phyloP scores from a whole-genome alignment of 177 flowering plant species.

The Telopea speciosissima region DNA sequence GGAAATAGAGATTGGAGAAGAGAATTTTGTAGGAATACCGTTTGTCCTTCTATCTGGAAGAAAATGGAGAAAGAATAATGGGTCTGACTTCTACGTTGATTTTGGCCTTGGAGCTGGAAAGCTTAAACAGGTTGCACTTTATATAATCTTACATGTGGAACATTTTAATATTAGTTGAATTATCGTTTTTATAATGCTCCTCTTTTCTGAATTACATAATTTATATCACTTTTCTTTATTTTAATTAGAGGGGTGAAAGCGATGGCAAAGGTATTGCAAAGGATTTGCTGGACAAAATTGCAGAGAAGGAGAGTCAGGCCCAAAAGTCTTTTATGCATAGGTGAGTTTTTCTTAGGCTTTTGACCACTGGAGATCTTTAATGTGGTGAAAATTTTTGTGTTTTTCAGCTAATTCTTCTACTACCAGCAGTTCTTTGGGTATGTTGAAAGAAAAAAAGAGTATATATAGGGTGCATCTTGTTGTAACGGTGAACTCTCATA shows the following conservation, averaged over 20 bases:
- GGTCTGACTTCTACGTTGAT: constrained; percentile 74
- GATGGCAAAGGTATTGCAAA: constrained; percentile 86
- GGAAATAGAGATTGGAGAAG: constrained; percentile 64
- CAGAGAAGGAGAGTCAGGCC: constrained; percentile 81
- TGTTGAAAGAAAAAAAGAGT: too few species aligned
- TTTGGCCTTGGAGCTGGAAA: constrained; percentile 36
- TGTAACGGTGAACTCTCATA: too few species aligned
- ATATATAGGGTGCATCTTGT: too few species aligned
- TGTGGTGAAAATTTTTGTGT: background rate
- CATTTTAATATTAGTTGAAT: background rate
- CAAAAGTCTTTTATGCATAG: constrained; percentile 96
- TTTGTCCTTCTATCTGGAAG: constrained; percentile 74
- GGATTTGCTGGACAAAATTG: constrained; percentile 66
- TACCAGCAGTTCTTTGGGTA: too few species aligned
- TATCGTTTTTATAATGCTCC: background rate
- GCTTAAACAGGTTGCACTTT: constrained; percentile 44
- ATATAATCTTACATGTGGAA: background rate
- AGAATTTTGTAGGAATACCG: constrained; percentile 68
- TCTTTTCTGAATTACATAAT: too few species aligned
- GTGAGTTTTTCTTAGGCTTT: constrained; percentile 35
- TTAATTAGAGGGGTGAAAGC: constrained; percentile 45
- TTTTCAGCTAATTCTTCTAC: too few species aligned
- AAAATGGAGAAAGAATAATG: constrained; percentile 75
- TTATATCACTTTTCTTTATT: background rate
- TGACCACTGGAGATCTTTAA: background rate